Evolutionary conservation across 1,284 basidiomycete species (phyloP).

Genomic region (Nidula niveotomentosa): DNA sequence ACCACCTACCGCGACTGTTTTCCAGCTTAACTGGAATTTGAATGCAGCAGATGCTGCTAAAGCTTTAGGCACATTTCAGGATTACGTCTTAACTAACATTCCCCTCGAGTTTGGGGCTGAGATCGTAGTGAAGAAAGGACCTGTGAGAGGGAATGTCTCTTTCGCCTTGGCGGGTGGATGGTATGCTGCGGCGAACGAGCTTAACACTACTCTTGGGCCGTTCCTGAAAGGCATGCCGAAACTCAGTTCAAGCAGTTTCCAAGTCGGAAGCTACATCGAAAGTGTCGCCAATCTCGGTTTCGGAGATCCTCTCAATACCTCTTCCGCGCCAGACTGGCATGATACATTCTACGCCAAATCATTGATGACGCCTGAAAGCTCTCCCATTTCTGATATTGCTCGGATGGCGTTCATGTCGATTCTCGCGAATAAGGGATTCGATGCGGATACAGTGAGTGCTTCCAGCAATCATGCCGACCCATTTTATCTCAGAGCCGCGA

Average conservation of each 20-base stretch:
- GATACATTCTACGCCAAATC: slow-evolving; percentile 45
- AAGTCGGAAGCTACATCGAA: slow-evolving; percentile 27
- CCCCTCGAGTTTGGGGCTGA: slow-evolving; percentile 32
- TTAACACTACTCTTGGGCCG: slow-evolving; percentile 23
- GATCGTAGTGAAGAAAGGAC: slow-evolving; percentile 22
- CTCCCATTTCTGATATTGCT: slow-evolving; percentile 25
- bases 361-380: slow-evolving; percentile 29
- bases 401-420: slow-evolving; percentile 30
- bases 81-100: slow-evolving; percentile 24
- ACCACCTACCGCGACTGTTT: slow-evolving; percentile 31
- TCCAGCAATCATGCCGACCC: not conserved
- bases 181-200: slow-evolving; percentile 20
- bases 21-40: slow-evolving; percentile 32
- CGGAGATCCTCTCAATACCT: slow-evolving; percentile 22
- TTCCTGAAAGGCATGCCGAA: slow-evolving; percentile 23
- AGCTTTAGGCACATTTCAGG: slow-evolving; percentile 32
- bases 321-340: slow-evolving; percentile 12
- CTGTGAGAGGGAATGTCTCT: slow-evolving; percentile 16
- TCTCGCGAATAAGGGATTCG: slow-evolving; percentile 27
- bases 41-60: slow-evolving; percentile 22
- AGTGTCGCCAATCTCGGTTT: slow-evolving; percentile 26
- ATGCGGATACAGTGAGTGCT: slow-evolving; percentile 25
- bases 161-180: slow-evolving; percentile 25
- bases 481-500: not conserved
- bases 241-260: slow-evolving; percentile 15